phyloP scores from a whole-genome alignment of 805 yeast species.

The Wilhelminamyces savonicus region DNA sequence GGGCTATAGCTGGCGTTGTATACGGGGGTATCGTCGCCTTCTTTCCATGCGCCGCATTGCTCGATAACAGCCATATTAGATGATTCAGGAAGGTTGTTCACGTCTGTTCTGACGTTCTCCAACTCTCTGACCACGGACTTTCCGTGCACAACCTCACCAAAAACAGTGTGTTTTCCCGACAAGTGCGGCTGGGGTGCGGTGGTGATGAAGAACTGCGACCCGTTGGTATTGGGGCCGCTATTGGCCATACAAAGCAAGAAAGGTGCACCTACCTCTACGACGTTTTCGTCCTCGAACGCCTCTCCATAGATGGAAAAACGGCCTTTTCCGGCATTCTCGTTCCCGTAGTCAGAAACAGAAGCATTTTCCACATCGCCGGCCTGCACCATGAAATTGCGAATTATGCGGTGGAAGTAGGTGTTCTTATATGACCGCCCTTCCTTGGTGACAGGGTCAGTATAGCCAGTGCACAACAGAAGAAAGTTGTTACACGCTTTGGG shows the following conservation, averaged over 20 bases:
- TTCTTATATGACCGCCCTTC: conserved; percentile 28
- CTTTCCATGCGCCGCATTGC: conserved; percentile 61
- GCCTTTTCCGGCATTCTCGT: conserved; percentile 31
- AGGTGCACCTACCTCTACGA: conserved; percentile 36
- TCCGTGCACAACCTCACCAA: conserved; percentile 66
- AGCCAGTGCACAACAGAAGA: conserved; percentile 37
- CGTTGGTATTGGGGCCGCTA: conserved; percentile 44
- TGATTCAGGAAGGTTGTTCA: conserved; percentile 38
- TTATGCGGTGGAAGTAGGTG: conserved; percentile 53
- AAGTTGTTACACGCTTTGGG: conserved; percentile 55
- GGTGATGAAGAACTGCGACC: conserved; percentile 67
- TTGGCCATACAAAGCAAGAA: conserved; percentile 63
- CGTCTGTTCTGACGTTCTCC: conserved; percentile 41
- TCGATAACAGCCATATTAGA: conserved; percentile 39
- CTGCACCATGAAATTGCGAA: conserved; percentile 67
- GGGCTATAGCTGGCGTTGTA: conserved; percentile 55
- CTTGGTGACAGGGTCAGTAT: conserved; percentile 4
- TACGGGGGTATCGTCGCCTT: conserved; percentile 48
- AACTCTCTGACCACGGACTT: conserved; percentile 64
- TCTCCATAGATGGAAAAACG: conserved; percentile 15
- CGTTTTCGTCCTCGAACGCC: conserved; percentile 54
- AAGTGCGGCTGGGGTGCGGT: conserved; percentile 69
- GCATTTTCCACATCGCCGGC: conserved; percentile 55
- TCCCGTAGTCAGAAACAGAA: conserved; percentile 17
- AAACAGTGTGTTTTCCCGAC: conserved; percentile 68